Evolutionary conservation across 2,329 filamentous ascomycete genomes (phyloP).

Genomic region (Monosporascus ibericus): DNA sequence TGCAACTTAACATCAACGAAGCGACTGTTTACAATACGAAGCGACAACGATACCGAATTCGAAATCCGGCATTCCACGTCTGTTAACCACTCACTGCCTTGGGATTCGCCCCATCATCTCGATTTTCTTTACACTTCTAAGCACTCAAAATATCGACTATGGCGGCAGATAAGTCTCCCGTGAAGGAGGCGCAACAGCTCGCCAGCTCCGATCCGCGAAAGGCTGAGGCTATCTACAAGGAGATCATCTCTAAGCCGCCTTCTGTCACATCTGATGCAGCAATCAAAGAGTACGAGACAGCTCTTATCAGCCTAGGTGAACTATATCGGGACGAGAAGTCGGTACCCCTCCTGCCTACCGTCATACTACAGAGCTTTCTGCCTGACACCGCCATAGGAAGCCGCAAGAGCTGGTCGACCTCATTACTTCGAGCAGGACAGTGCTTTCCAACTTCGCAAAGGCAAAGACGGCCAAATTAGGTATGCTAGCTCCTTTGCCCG

Average conservation of each 20-base stretch:
- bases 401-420: constrained; percentile 81
- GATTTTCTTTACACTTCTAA: neutral
- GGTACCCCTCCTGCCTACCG: neutral
- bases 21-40: too few relatives aligned
- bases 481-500: constrained; percentile 38
- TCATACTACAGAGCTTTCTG: neutral
- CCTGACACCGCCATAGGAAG: constrained; percentile 45
- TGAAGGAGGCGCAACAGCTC: constrained; percentile 85
- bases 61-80: too few relatives aligned
- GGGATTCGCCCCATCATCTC: too few relatives aligned
- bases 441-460: constrained; percentile 94
- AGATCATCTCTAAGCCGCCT: constrained; percentile 79
- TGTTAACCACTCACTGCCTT: too few relatives aligned
- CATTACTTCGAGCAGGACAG: constrained; percentile 81
- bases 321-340: constrained; percentile 86
- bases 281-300: constrained; percentile 84
- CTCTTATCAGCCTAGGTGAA: constrained; percentile 82
- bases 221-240: constrained; percentile 83
- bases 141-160: constrained; percentile 9
- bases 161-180: constrained; percentile 31
- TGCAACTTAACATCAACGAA: too few relatives aligned
- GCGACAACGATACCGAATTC: too few relatives aligned
- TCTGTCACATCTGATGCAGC: constrained; percentile 78
- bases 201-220: constrained; percentile 74
- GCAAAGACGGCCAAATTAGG: constrained; percentile 97